Evolutionary conservation across 2,329 filamentous ascomycete genomes (phyloP), one percentile per base, ranked within the genome.

Genomic region (Didymella keratinophila): DNA sequence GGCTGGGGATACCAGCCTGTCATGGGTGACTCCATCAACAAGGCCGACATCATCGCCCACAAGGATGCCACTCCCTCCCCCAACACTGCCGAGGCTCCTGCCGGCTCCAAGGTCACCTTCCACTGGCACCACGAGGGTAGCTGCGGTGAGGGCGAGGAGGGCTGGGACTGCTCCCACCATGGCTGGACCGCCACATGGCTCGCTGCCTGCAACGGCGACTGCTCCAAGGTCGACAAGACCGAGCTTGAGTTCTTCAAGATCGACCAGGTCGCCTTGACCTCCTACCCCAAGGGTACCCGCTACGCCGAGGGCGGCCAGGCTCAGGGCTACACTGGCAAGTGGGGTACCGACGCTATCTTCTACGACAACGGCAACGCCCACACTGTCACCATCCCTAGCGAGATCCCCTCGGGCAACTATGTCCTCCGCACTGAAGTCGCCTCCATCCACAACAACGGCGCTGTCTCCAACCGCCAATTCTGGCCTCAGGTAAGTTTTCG

Each of bases 221-320:
- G 72, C 64, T 64, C 64, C 47, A 57, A 71, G 42, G 67, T 73
- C 43, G 65, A 71, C 39, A 73, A 73, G 62, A 70, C 64, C 11
- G 28, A 69, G 21, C 69, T 75, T 16, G 43, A 64, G 21, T 75
- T 74, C 63, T 74, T 74, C 71, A 75, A 75, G 68, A 74, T 75
- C 52, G 67, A 74, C 58, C 50, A 75, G 55, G 58, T 56, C 25
- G 66, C 65, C 4, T 50, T 74, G 49, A 63, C 68, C 52, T 66
- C 69, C 52, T 73, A 73, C 64, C 70, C 65, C 47, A 27, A 61
- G 11, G 70, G 70, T 37, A 62, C 62, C 12, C 71, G 71, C 48
- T 74, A 61, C 58, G 64, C 66, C 5, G 36, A 68, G 18, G 71
- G 68, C 39, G 23, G 32, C 21, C 21, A 23, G 11, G 45, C 60